Conservation (phyloP, 1,284 basidiomycete species). For the Kwoniella shivajii region DNA sequence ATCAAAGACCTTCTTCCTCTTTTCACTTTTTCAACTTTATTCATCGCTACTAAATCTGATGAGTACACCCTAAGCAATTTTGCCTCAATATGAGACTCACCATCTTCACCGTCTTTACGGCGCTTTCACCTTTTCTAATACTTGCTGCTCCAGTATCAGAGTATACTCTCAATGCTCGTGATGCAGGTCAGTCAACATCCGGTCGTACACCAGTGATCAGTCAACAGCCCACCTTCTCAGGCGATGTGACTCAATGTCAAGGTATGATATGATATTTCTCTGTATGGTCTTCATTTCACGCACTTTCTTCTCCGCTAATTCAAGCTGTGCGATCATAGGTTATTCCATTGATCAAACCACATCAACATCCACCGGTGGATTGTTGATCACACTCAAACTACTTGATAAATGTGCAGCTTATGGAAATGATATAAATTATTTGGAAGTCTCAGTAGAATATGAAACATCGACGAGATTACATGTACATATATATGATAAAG, state of each 20-base stretch:
- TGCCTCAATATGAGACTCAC: background rate
- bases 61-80: background rate
- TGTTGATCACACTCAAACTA: conserved; percentile 14
- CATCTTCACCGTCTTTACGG: background rate
- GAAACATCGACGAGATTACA: conserved; percentile 58
- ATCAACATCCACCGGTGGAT: conserved; percentile 17
- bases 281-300: too few relatives aligned
- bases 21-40: background rate
- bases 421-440: conserved; percentile 63
- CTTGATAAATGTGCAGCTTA: conserved; percentile 65
- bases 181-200: background rate
- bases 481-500: conserved; percentile 69
- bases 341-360: conserved; percentile 15
- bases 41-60: background rate
- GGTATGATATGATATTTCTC: conserved; percentile 10
- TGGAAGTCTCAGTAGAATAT: conserved; percentile 59
- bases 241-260: conserved; percentile 22
- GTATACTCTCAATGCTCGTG: conserved; percentile 1
- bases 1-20: background rate
- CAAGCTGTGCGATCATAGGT: conserved; percentile 6
- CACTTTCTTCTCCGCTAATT: too few relatives aligned
- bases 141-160: background rate
- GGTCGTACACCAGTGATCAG: conserved; percentile 1
- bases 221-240: conserved; percentile 20
- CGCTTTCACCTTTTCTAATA: background rate